These are phyloP conservation scores for Xylaria sp. DNA, from an alignment of 2,329 filamentous ascomycete species.

Conservation along the genomic window DNA sequence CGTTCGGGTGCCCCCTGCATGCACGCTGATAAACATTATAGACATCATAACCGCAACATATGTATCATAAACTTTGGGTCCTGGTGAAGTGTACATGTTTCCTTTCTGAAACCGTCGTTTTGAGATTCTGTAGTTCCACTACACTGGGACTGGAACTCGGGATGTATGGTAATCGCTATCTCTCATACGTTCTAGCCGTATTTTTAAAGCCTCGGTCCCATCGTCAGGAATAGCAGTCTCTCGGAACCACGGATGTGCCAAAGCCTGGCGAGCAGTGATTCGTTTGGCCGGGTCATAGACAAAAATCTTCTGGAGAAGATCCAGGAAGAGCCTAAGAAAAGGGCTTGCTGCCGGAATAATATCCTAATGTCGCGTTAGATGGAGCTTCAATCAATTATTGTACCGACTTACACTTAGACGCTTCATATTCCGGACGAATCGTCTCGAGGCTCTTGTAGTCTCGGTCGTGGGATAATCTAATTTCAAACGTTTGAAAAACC, in stretches of 20 bases:
- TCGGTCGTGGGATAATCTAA: conserved; percentile 73
- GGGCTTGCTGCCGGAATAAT: conserved; percentile 69
- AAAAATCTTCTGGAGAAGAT: conserved; percentile 73
- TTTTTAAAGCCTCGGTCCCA: conserved; percentile 74
- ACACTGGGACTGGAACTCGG: conserved; percentile 39
- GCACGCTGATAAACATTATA: conserved; percentile 37
- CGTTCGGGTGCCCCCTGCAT: conserved; percentile 33
- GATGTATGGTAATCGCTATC: conserved; percentile 52
- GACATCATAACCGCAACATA: conserved; percentile 39
- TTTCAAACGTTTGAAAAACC: conserved; percentile 73
- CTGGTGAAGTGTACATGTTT: conserved; percentile 42
- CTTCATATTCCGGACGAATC: conserved; percentile 80
- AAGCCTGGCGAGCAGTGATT: conserved; percentile 72
- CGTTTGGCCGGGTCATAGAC: conserved; percentile 73
- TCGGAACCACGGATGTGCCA: conserved; percentile 75
- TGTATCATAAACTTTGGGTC: conserved; percentile 41
- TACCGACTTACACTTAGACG: conserved; percentile 63
- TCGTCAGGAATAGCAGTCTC: conserved; percentile 71
- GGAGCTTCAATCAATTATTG: background rate
- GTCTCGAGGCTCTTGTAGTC: conserved; percentile 70
- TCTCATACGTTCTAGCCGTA: conserved; percentile 64
- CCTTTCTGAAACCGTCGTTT: conserved; percentile 38
- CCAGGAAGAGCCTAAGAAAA: conserved; percentile 71
- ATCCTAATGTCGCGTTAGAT: conserved; percentile 58
- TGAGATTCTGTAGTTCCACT: conserved; percentile 32